Evolutionary conservation across 2,329 filamentous ascomycete species (phyloP).

Genomic region (Colletotrichum liriopes): DNA sequence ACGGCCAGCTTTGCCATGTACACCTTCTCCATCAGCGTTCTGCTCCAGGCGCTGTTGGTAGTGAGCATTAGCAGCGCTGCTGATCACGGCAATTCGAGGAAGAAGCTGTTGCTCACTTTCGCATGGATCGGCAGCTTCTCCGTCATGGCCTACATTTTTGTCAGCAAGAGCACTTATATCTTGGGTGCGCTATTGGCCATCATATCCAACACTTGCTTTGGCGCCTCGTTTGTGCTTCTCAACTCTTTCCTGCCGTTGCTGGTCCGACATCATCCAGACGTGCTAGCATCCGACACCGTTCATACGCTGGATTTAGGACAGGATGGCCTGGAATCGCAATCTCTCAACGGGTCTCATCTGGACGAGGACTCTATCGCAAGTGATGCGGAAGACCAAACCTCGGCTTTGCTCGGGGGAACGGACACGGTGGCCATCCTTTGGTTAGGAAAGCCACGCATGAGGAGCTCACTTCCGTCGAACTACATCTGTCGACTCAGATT

Average conservation of each 20-base stretch:
- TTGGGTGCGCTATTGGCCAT: slow-evolving; percentile 89
- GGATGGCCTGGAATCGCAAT: slow-evolving; percentile 53
- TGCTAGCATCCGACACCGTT: slow-evolving; percentile 49
- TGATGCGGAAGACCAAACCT: slow-evolving; percentile 59
- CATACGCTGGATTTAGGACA: slow-evolving; percentile 52
- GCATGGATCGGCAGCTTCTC: slow-evolving; percentile 84
- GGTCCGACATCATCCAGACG: slow-evolving; percentile 84
- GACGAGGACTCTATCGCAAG: slow-evolving; percentile 49
- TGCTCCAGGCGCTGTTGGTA: slow-evolving; percentile 90
- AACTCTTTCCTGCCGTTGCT: slow-evolving; percentile 96
- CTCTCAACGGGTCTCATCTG: slow-evolving; percentile 53
- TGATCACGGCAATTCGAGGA: slow-evolving; percentile 93
- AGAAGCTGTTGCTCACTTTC: slow-evolving; percentile 88
- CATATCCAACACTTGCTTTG: slow-evolving; percentile 93
- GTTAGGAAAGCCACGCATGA: slow-evolving; percentile 59
- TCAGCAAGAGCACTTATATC: slow-evolving; percentile 82
- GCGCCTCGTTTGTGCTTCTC: slow-evolving; percentile 93
- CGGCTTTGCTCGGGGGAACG: slow-evolving; percentile 61
- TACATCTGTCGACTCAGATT: slow-evolving; percentile 89
- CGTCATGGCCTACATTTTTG: slow-evolving; percentile 90
- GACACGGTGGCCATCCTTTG: slow-evolving; percentile 51
- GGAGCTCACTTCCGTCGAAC: slow-evolving; percentile 74
- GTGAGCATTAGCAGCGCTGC: slow-evolving; percentile 97
- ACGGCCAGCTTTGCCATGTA: slow-evolving; percentile 99
- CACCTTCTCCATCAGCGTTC: slow-evolving; percentile 93